phyloP scores from a whole-genome alignment of 2,329 filamentous ascomycete genomes.

The Pestalotiopsis sp. region DNA sequence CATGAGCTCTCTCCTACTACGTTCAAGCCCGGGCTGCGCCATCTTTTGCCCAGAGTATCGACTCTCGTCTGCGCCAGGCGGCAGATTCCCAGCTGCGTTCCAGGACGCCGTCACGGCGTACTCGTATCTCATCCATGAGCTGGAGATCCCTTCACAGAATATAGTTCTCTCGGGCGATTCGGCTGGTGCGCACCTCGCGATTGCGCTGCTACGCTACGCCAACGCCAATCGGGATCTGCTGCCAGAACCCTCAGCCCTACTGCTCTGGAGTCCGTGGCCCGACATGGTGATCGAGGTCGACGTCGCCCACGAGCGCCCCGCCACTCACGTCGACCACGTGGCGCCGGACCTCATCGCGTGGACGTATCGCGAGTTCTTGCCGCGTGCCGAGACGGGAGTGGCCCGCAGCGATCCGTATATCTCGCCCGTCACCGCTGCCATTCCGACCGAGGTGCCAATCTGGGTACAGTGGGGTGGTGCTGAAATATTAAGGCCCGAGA shows the following conservation, averaged over 20 bases:
- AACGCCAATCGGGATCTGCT: slow-evolving; percentile 25
- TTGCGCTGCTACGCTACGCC: slow-evolving; percentile 35
- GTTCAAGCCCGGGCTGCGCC: slow-evolving; percentile 24
- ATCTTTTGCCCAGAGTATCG: slow-evolving; percentile 36
- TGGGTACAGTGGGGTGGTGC: slow-evolving; percentile 26
- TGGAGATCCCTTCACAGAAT: slow-evolving; percentile 26
- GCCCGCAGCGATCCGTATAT: slow-evolving; percentile 18
- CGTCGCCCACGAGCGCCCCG: slow-evolving; percentile 13
- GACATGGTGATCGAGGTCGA: slow-evolving; percentile 23
- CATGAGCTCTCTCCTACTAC: slow-evolving; percentile 25
- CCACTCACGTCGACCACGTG: slow-evolving; percentile 15
- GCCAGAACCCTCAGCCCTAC: slow-evolving; percentile 23
- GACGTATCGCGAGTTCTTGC: slow-evolving; percentile 26
- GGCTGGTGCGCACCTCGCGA: slow-evolving; percentile 33
- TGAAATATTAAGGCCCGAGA: slow-evolving; percentile 26
- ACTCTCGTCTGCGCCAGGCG: slow-evolving; percentile 25
- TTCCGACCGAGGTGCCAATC: slow-evolving; percentile 19
- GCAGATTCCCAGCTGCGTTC: slow-evolving; percentile 33
- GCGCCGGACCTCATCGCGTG: slow-evolving; percentile 15
- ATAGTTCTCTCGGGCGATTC: slow-evolving; percentile 38
- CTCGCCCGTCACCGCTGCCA: slow-evolving; percentile 22
- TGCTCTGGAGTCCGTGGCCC: slow-evolving; percentile 32
- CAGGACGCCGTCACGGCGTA: slow-evolving; percentile 37
- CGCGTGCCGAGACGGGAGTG: slow-evolving; percentile 17
- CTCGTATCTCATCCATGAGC: slow-evolving; percentile 24